Percentiles rank a stretch among this genome's conserved stretches.
Conservation (phyloP, 2,329 filamentous ascomycete genomes). For the Pseudogymnoascus sp. region DNA sequence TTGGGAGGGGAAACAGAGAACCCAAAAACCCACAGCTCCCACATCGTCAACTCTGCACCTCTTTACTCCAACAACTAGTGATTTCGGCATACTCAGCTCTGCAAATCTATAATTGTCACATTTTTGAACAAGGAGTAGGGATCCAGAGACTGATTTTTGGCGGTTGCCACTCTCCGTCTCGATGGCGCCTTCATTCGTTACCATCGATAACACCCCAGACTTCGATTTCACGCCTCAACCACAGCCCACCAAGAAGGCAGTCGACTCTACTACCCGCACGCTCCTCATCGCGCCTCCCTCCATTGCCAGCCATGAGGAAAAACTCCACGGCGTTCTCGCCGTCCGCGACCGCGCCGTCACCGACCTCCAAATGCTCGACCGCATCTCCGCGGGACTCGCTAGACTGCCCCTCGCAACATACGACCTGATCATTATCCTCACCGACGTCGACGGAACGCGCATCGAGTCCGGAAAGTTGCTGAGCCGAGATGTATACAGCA, state of each 20-base stretch:
- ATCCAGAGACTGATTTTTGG: neutral
- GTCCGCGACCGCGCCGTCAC: slow-evolving; percentile 68
- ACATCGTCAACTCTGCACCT: neutral
- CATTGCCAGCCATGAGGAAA: slow-evolving; percentile 76
- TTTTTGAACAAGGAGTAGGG: neutral
- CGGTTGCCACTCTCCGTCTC: slow-evolving; percentile 8
- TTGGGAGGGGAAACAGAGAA: slow-evolving; percentile 7
- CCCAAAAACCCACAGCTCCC: neutral
- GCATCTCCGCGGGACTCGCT: slow-evolving; percentile 74
- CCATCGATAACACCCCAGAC: slow-evolving; percentile 27
- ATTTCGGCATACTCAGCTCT: neutral
- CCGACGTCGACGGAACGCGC: slow-evolving; percentile 63
- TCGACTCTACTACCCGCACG: slow-evolving; percentile 38
- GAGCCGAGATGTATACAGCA: slow-evolving; percentile 58
- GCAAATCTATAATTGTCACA: neutral
- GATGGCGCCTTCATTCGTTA: slow-evolving; percentile 27
- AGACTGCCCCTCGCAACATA: slow-evolving; percentile 71
- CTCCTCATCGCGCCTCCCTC: slow-evolving; percentile 88
- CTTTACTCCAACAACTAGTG: neutral
- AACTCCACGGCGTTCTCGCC: slow-evolving; percentile 63
- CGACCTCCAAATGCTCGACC: slow-evolving; percentile 97
- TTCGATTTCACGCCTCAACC: slow-evolving; percentile 20
- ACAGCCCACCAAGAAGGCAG: slow-evolving; percentile 13
- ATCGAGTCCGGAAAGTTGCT: slow-evolving; percentile 60
- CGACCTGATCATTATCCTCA: slow-evolving; percentile 76